Base-by-base conservation (phyloP, 108 stramenopile genomes). In the Nitzschia palea region DNA sequence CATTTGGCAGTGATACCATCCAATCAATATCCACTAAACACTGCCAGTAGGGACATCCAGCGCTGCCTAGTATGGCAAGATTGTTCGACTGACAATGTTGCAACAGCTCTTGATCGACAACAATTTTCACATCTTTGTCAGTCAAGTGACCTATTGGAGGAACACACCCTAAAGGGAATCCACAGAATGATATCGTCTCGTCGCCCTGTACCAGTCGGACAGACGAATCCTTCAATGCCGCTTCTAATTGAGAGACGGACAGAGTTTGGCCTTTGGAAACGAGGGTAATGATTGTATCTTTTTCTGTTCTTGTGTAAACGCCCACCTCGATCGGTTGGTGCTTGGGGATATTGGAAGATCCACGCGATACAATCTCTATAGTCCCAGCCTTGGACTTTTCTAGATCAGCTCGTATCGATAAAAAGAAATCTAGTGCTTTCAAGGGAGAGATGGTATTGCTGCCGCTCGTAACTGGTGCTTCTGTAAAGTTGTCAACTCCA, bases 31-130 rank as follows among this genome's bases (percentile, higher is more conserved):
- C 4, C 17, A 71, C 36, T 35, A 71, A n/a, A 27, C 30, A 71
- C 37, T 62, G 58, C 70, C 70, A 71, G 31, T 62, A 62, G 5
- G 70, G 56, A 54, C 62, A 50, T 4, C 70, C 70, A 18, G 60
- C 70, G 43, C 40, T 52, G 8, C 70, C 70, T 6, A 71, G 20
- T 25, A 71, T 37, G 31, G 25, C 14, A 9, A 54, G 60, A 51
- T 71, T 35, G 22, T 53, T n/a, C 18, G 42, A 15, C 23, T 62
- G 48, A 52, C 70, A 71, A 3, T 53, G 8, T 29, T 35, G 10
- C 1, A 71, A 6, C 8, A 71, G 25, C 6, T 30, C 15, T 54
- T 71, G 17, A 40, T 71, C 70, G 33, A 71, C 35, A 27, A 54
- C 14, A 28, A 71, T 32, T 4, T 48, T 62, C 17, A 22, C 27